Evolutionary conservation across 495 filamentous ascomycete species (phyloP), one percentile per base, ranked within the genome.

Genomic region (Neurospora sp.): DNA sequence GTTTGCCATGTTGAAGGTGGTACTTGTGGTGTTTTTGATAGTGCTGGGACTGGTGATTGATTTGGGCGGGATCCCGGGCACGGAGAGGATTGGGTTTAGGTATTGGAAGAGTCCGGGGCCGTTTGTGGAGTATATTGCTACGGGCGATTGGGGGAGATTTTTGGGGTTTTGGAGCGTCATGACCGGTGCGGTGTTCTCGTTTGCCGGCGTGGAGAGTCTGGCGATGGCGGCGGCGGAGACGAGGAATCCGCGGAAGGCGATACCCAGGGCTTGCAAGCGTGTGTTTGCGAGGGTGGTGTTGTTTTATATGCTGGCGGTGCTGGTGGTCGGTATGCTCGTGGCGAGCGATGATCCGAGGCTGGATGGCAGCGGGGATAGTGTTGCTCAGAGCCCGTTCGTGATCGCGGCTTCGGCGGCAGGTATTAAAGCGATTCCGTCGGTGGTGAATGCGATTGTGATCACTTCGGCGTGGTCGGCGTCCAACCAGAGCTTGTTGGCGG

Each of bases 201-300:
- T 89, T 73, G 84, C 87, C 1, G 88, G 88, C 31, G 83, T 90
- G 35, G 85, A 87, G 76, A 87, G 84, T 42, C 83, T 89, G 1
- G 88, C 88, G 38, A 88, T 94, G 75, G 91, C 92, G 7, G 91
- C 91, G 2, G 91, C 90, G 69, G 92, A 94, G 83, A 92, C 91
- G 7, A 85, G 89, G 71, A 92, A 93, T 74, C 91, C 91, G 3
- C 84, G 90, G 74, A 87, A 88, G 77, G 91, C 90, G 38, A 89
- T 93, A n/a, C 91, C 91, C 0, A 86, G 87, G 18, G 91, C 91
- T 0, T 90, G 92, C 72, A 87, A 87, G 73, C 89, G 91, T 75
- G 91, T 91, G 5, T 92, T 92, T 78, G 90, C 85, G 82, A 86
- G 91, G 23, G 91, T 93, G 75, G 80, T 91, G 60, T 86, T 92